These are phyloP conservation scores for Dalbergia oliveri DNA, from an alignment of 306 rosid genomes.

Conservation along the genomic window DNA sequence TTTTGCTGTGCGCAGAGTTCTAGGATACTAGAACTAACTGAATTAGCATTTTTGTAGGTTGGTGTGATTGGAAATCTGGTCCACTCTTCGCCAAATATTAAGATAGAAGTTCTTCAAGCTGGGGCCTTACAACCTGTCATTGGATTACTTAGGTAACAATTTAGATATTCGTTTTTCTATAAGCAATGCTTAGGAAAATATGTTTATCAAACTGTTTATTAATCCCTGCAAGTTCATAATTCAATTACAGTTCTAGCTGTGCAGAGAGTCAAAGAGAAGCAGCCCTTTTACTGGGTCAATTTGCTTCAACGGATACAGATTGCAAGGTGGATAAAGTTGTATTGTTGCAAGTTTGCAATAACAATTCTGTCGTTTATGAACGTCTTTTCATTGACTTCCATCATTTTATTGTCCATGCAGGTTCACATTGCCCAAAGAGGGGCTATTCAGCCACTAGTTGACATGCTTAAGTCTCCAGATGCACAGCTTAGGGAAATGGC, in stretches of 20 bases:
- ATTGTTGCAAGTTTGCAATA: conserved; percentile 24
- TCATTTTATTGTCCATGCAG: conserved; percentile 47
- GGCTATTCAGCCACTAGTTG: conserved; percentile 84
- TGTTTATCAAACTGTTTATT: background rate
- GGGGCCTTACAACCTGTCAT: conserved; percentile 87
- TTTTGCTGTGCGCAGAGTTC: background rate
- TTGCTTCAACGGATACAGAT: conserved; percentile 72
- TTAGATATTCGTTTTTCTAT: background rate
- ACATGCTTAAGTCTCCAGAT: conserved; percentile 89
- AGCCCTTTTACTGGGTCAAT: conserved; percentile 80
- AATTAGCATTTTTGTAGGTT: conserved; percentile 54
- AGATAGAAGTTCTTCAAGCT: conserved; percentile 66
- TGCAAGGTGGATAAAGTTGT: conserved; percentile 61
- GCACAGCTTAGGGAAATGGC: conserved; percentile 86
- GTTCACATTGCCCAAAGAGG: conserved; percentile 91
- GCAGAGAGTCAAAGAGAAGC: conserved; percentile 74
- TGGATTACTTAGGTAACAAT: conserved; percentile 60
- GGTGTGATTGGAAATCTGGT: conserved; percentile 85
- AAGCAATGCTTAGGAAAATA: conserved; percentile 9
- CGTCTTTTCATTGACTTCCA: conserved; percentile 12
- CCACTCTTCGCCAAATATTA: conserved; percentile 75
- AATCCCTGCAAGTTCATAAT: background rate
- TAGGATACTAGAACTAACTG: conserved; percentile 30
- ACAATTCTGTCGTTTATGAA: background rate
- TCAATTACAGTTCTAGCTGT: conserved; percentile 61